Evolutionary conservation across 2,329 filamentous ascomycete genomes (phyloP).

Genomic region (Fusarium chuoi): DNA sequence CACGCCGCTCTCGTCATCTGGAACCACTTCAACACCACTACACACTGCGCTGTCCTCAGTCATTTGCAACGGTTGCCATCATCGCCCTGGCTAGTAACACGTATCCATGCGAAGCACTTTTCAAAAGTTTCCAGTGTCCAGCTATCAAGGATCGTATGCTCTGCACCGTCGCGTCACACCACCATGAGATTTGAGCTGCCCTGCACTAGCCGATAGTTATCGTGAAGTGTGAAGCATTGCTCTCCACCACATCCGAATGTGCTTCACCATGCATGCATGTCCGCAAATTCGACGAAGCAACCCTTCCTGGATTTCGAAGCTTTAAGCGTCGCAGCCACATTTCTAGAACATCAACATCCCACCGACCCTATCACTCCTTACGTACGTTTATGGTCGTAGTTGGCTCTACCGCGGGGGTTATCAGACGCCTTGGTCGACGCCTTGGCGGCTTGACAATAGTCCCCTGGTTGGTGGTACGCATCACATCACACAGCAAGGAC

Average conservation of each 20-base stretch:
- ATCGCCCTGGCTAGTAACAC: slow-evolving; percentile 13
- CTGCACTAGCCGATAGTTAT: slow-evolving; percentile 14
- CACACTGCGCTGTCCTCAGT: slow-evolving; percentile 3
- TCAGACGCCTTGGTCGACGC: slow-evolving; percentile 5
- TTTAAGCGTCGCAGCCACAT: slow-evolving; percentile 29
- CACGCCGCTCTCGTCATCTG: slow-evolving; percentile 44
- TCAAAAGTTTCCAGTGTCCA: neutral
- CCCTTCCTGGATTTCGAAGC: slow-evolving; percentile 20
- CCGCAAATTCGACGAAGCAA: slow-evolving; percentile 18
- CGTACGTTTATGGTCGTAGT: slow-evolving; percentile 7
- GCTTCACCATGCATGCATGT: slow-evolving; percentile 25
- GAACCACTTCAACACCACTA: slow-evolving; percentile 36
- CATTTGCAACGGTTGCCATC: slow-evolving; percentile 24
- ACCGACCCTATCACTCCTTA: neutral
- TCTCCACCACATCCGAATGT: slow-evolving; percentile 8
- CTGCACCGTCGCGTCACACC: slow-evolving; percentile 27
- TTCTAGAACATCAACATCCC: slow-evolving; percentile 33
- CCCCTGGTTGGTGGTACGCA: slow-evolving; percentile 11
- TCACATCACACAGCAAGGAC: slow-evolving; percentile 8
- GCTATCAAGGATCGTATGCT: slow-evolving; percentile 4
- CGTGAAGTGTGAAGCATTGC: slow-evolving; percentile 10
- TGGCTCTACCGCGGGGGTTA: neutral
- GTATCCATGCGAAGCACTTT: neutral
- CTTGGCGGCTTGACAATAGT: slow-evolving; percentile 12
- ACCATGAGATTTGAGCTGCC: slow-evolving; percentile 4